Conservation (phyloP, 441 rosid genomes). For the Arabidopsis lyrata region DNA sequence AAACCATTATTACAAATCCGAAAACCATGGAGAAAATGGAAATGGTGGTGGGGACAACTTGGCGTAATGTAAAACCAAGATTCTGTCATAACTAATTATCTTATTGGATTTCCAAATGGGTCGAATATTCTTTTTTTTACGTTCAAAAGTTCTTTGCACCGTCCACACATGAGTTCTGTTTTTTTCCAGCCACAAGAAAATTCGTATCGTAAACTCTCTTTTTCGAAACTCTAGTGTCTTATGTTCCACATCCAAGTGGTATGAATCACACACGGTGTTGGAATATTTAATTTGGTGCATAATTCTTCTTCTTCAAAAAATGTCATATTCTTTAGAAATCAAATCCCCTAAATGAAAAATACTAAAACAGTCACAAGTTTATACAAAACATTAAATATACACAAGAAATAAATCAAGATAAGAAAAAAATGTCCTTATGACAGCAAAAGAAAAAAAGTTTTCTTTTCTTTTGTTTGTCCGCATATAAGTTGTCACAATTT, state of each 20-base stretch:
- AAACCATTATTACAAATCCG: slow-evolving; percentile 9
- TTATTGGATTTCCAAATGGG: slow-evolving; percentile 40
- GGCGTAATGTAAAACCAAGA: slow-evolving; percentile 40
- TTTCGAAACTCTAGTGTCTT: neutral
- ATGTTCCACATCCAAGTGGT: slow-evolving; percentile 19
- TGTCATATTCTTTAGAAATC: too few species aligned
- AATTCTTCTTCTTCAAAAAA: too few species aligned
- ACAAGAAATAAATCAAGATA: too few species aligned
- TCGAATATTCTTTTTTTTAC: slow-evolving; percentile 34
- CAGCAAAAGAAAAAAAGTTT: too few species aligned
- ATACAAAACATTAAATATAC: too few species aligned
- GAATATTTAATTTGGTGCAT: neutral
- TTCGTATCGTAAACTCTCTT: neutral
- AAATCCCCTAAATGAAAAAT: too few species aligned
- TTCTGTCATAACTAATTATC: slow-evolving; percentile 15
- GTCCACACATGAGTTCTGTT: slow-evolving; percentile 2
- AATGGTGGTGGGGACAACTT: slow-evolving; percentile 41
- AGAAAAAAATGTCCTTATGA: too few species aligned
- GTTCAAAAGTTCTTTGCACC: slow-evolving; percentile 16
- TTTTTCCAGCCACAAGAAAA: slow-evolving; percentile 21
- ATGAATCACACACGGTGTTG: neutral
- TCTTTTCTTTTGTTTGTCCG: too few species aligned
- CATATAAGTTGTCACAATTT: too few species aligned
- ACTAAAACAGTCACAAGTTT: too few species aligned
- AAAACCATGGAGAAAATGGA: slow-evolving; percentile 29